A percentile compares a stretch with the other conserved stretches of the same genome.
Conservation (phyloP, 2,329 filamentous ascomycete genomes). For the Westerdykella ornata region DNA sequence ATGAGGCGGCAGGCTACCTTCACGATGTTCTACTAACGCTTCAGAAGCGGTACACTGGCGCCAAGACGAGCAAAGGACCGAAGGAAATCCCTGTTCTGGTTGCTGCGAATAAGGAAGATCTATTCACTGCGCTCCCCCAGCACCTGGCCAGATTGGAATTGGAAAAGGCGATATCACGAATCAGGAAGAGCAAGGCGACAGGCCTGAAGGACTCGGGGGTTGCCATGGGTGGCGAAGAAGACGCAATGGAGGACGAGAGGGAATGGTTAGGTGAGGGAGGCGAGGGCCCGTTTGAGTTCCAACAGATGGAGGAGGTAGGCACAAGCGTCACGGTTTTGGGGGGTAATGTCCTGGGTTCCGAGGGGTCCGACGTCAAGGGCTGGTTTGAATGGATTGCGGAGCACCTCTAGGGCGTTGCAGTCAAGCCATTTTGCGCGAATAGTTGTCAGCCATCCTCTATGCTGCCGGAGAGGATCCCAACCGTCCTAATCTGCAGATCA, state of each 20-base stretch:
- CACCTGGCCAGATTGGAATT: conserved; percentile 66
- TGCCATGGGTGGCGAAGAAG: conserved; percentile 52
- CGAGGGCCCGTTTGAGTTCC: conserved; percentile 70
- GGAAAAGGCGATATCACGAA: conserved; percentile 72
- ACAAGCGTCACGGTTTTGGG: conserved; percentile 70
- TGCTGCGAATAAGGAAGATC: conserved; percentile 89
- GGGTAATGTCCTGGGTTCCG: conserved; percentile 59
- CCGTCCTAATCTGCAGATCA: neutral
- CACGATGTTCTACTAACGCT: conserved; percentile 81
- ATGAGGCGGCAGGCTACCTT: conserved; percentile 73
- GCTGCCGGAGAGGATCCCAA: neutral
- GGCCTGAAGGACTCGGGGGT: conserved; percentile 76
- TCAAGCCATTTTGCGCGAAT: neutral
- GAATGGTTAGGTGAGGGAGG: conserved; percentile 79
- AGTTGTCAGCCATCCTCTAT: neutral
- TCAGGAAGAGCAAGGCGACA: conserved; percentile 67
- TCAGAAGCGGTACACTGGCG: conserved; percentile 61
- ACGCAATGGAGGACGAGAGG: conserved; percentile 57
- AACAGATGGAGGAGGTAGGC: conserved; percentile 75
- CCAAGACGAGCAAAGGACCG: conserved; percentile 52
- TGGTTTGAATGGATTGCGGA: conserved; percentile 91
- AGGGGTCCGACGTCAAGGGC: conserved; percentile 64
- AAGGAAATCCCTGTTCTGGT: conserved; percentile 67
- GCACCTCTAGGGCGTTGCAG: conserved; percentile 49
- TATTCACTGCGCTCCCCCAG: conserved; percentile 85